These are phyloP conservation scores for Penicillium sp. DNA, from an alignment of 2,329 filamentous ascomycete species.

Conservation along the genomic window DNA sequence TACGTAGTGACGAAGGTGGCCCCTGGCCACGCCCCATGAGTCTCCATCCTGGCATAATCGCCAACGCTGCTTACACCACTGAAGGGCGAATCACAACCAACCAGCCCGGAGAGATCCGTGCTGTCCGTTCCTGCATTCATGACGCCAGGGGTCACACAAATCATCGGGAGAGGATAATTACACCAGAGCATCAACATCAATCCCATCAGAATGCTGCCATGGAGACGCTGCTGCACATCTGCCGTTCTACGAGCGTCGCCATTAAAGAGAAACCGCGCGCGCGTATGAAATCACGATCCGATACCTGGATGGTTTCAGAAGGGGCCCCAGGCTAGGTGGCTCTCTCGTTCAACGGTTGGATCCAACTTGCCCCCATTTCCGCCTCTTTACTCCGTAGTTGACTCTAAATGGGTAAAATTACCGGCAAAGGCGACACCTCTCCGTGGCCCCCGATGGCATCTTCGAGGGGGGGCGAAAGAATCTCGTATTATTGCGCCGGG, in stretches of 20 bases:
- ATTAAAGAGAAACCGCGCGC: conserved; percentile 12
- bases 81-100: conserved; percentile 13
- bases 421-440: background rate
- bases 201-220: background rate
- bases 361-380: conserved; percentile 1
- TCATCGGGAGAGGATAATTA: background rate
- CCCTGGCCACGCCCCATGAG: too few species aligned
- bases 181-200: background rate
- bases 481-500: conserved; percentile 5
- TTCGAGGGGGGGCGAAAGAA: conserved; percentile 7
- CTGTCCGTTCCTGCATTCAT: conserved; percentile 26
- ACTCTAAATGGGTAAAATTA: background rate
- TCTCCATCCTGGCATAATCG: background rate
- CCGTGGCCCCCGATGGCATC: conserved; percentile 1
- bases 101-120: conserved; percentile 20
- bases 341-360: conserved; percentile 4
- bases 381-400: conserved; percentile 6
- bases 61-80: conserved; percentile 3
- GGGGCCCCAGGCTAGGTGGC: background rate
- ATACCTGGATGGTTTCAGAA: conserved; percentile 10
- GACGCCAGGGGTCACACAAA: conserved; percentile 27
- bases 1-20: conserved; percentile 9
- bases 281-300: conserved; percentile 16
- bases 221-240: conserved; percentile 6
- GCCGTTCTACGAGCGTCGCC: conserved; percentile 20